These are phyloP conservation scores for Boletus pseudopeckii DNA, from an alignment of 768 basidiomycete genomes.

Conservation along the genomic window DNA sequence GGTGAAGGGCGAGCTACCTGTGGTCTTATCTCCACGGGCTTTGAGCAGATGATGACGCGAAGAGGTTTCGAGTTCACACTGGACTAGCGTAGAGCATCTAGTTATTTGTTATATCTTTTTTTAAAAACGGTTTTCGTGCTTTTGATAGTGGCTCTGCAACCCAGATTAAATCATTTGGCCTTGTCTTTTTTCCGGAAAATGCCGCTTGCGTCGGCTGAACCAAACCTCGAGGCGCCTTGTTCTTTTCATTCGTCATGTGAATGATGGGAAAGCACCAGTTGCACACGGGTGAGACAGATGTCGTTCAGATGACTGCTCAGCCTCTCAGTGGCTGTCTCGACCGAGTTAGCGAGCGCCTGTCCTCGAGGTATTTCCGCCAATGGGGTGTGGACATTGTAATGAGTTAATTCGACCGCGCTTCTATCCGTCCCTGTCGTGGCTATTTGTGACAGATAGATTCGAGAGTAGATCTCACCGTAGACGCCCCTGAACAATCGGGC, in stretches of 20 bases:
- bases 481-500: conserved; percentile 20
- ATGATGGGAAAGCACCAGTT: conserved; percentile 8
- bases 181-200: not conserved
- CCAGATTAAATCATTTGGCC: not conserved
- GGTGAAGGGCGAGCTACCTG: conserved; percentile 33
- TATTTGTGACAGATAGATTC: conserved; percentile 15
- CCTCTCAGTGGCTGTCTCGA: not conserved
- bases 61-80: conserved; percentile 9
- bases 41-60: conserved; percentile 13
- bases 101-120: conserved; percentile 17
- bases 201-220: not conserved
- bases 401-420: conserved; percentile 9
- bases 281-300: not conserved
- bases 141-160: conserved; percentile 2
- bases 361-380: conserved; percentile 23
- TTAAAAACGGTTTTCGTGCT: conserved; percentile 7
- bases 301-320: not conserved
- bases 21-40: conserved; percentile 34
- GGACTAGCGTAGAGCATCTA: conserved; percentile 27
- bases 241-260: not conserved
- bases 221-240: not conserved
- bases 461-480: conserved; percentile 15
- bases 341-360: not conserved
- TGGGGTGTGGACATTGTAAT: conserved; percentile 2
- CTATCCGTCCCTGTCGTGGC: conserved; percentile 26